These are phyloP conservation scores for Zalerion maritima DNA, from an alignment of 495 filamentous ascomycete genomes.

Conservation along the genomic window DNA sequence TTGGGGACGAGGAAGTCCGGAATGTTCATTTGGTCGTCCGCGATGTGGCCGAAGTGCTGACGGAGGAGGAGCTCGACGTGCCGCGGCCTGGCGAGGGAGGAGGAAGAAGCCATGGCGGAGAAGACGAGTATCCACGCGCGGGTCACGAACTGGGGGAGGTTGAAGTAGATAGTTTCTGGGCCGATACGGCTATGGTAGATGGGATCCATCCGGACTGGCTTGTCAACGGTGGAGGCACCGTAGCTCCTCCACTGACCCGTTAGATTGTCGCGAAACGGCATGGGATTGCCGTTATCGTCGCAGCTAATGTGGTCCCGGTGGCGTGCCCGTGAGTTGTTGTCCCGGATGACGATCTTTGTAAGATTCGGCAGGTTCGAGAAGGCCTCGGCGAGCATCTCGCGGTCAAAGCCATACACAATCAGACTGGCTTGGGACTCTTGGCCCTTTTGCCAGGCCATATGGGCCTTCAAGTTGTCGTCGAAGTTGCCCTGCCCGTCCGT, in stretches of 20 bases:
- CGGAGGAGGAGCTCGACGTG: slow-evolving; percentile 26
- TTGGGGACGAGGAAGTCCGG: slow-evolving; percentile 13
- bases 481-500: slow-evolving; percentile 1
- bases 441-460: too few species aligned
- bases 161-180: slow-evolving; percentile 2
- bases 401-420: slow-evolving; percentile 21
- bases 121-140: neutral
- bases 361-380: slow-evolving; percentile 32
- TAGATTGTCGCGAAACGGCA: slow-evolving; percentile 16
- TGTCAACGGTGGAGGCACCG: slow-evolving; percentile 13
- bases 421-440: slow-evolving; percentile 19
- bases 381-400: slow-evolving; percentile 34
- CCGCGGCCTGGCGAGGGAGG: slow-evolving; percentile 13
- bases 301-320: slow-evolving; percentile 10
- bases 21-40: slow-evolving; percentile 19
- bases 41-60: slow-evolving; percentile 4
- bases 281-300: slow-evolving; percentile 13
- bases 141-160: slow-evolving; percentile 1
- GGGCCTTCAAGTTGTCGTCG: slow-evolving; percentile 4
- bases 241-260: slow-evolving; percentile 19
- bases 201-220: slow-evolving; percentile 3
- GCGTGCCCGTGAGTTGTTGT: slow-evolving; percentile 24
- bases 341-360: slow-evolving; percentile 31
- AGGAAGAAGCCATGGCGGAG: slow-evolving; percentile 6
- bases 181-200: slow-evolving; percentile 1